Evolutionary conservation across 345 rosid species (phyloP).

Genomic region (Ailanthus altissimus): DNA sequence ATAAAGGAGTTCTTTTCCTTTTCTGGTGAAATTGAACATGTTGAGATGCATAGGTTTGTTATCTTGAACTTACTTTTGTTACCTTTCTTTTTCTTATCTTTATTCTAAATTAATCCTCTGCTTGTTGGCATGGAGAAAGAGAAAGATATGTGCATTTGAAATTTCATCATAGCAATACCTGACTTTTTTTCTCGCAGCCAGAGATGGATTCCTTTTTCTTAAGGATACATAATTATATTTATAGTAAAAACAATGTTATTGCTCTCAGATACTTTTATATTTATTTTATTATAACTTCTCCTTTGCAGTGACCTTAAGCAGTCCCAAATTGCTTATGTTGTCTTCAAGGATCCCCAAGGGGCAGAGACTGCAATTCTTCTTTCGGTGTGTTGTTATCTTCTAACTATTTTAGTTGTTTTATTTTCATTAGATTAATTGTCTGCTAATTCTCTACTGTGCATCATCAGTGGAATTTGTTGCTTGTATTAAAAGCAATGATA

Average conservation of each 20-base stretch:
- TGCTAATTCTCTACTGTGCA: background rate
- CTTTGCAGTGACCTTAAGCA: constrained; percentile 52
- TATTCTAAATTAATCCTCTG: background rate
- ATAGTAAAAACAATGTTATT: background rate
- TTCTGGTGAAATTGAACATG: constrained; percentile 80
- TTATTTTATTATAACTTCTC: constrained; percentile 1
- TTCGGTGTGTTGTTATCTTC: constrained; percentile 46
- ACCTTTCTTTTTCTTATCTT: background rate
- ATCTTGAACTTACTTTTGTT: background rate
- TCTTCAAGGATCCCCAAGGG: constrained; percentile 86
- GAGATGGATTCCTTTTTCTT: background rate
- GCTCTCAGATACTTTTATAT: background rate
- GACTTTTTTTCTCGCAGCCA: background rate
- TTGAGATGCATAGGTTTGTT: constrained; percentile 61
- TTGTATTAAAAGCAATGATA: background rate
- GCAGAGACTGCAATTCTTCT: constrained; percentile 91
- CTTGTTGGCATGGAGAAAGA: background rate
- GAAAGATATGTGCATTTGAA: background rate
- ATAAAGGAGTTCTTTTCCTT: constrained; percentile 92
- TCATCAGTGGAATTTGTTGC: background rate
- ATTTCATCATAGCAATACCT: background rate
- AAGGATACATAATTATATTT: constrained; percentile 5
- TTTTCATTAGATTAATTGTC: background rate
- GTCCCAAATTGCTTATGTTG: constrained; percentile 73
- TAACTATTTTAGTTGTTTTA: background rate